A percentile compares a stretch with the other conserved stretches of the same genome.
phyloP scores from a whole-genome alignment of 202 grass and related monocot genomes.

The Hordeum pubiflorum region DNA sequence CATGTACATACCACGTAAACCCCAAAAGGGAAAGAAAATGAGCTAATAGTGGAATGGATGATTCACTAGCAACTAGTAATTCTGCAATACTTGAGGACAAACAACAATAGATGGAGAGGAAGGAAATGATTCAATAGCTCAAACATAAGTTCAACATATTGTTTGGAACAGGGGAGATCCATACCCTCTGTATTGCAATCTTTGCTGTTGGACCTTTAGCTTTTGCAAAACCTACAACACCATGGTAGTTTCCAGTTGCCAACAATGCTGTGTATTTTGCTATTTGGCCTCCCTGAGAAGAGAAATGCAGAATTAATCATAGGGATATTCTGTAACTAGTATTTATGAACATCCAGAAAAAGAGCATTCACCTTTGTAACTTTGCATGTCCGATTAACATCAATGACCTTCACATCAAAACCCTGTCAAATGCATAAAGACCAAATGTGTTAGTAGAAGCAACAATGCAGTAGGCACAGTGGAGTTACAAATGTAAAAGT shows the following conservation, averaged over 20 bases:
- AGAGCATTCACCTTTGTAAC: conserved; percentile 73
- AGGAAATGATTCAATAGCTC: neutral
- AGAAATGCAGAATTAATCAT: conserved; percentile 7
- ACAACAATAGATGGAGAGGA: neutral
- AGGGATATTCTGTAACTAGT: neutral
- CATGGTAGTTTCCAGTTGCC: conserved; percentile 94
- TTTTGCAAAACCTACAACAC: conserved; percentile 92
- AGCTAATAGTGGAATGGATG: conserved; percentile 2
- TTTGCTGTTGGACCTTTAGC: conserved; percentile 79
- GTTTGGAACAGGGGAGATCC: conserved; percentile 1
- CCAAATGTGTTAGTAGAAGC: neutral
- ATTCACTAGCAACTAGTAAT: neutral
- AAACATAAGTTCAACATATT: conserved; percentile 6
- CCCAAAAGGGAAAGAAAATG: neutral
- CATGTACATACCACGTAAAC: neutral
- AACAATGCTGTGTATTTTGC: conserved; percentile 79
- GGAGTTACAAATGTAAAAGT: neutral
- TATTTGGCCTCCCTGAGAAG: conserved; percentile 76
- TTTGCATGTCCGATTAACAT: conserved; percentile 92
- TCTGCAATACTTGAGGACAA: neutral
- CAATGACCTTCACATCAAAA: conserved; percentile 92
- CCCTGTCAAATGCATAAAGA: conserved; percentile 41
- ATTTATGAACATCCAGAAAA: neutral
- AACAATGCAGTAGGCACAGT: neutral
- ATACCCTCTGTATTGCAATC: conserved; percentile 91